phyloP scores from a whole-genome alignment of 257 asterid genomes.

The Penstemon barbatus region DNA sequence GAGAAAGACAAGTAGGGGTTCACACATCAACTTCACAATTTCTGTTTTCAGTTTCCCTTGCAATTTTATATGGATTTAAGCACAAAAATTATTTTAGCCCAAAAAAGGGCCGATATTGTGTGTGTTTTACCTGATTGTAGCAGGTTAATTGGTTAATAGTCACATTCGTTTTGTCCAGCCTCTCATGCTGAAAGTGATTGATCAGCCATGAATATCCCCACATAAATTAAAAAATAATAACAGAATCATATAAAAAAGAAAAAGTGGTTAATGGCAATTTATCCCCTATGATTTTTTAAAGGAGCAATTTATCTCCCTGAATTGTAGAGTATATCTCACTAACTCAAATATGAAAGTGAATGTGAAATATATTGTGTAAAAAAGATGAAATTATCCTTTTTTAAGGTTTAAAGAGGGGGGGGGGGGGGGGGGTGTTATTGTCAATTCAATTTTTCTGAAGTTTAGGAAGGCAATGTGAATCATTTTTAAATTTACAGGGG shows the following conservation, averaged over 20 bases:
- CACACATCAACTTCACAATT: constrained; percentile 21
- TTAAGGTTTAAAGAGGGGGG: too few species aligned
- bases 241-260: neutral
- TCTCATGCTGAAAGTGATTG: constrained; percentile 24
- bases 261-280: neutral
- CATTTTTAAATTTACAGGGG: too few species aligned
- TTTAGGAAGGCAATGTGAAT: too few species aligned
- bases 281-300: too few species aligned
- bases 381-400: too few species aligned
- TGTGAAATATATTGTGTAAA: too few species aligned
- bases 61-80: neutral
- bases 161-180: constrained; percentile 18
- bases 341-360: too few species aligned
- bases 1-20: neutral
- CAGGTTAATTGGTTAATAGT: constrained; percentile 13
- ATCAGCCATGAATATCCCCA: constrained; percentile 11
- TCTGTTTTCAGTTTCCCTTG: neutral
- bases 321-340: too few species aligned
- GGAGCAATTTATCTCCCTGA: too few species aligned
- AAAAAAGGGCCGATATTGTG: neutral
- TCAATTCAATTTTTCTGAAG: too few species aligned
- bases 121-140: neutral
- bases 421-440: too few species aligned
- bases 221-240: neutral
- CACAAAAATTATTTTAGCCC: neutral